Evolutionary conservation across 345 rosid genomes (phyloP).

Genomic region (Aquilaria malaccensis): DNA sequence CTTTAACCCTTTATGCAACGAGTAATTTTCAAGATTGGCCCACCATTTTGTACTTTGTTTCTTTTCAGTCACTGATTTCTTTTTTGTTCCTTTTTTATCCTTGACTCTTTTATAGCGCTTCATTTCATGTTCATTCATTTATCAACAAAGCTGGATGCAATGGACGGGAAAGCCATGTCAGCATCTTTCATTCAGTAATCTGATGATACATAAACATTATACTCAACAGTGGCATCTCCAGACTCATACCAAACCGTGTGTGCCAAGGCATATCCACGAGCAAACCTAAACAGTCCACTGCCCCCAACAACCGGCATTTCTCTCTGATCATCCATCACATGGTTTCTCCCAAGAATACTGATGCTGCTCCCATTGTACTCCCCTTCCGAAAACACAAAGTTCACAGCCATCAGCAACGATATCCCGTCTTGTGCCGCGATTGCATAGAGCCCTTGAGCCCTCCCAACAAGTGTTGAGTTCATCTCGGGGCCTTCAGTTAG

Average conservation of each 20-base stretch:
- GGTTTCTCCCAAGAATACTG: constrained; percentile 28
- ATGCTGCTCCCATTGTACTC: constrained; percentile 34
- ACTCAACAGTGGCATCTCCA: constrained; percentile 36
- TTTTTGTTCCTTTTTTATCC: no score
- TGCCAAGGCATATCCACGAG: constrained; percentile 32
- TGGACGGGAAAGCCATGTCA: background rate
- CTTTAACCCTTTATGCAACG: no score
- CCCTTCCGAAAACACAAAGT: constrained; percentile 29
- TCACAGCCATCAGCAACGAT: constrained; percentile 26
- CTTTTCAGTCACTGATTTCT: no score
- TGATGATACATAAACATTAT: constrained; percentile 26
- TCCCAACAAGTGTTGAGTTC: constrained; percentile 30
- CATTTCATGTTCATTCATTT: no score
- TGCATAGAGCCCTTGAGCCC: constrained; percentile 28
- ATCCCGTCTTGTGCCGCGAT: constrained; percentile 20
- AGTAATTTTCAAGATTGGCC: no score
- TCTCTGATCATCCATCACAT: constrained; percentile 19
- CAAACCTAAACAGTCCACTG: constrained; percentile 33
- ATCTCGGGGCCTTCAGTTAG: constrained; percentile 28
- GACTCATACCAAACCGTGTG: constrained; percentile 19
- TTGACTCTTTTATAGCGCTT: no score
- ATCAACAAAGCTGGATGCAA: no score
- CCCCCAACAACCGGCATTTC: constrained; percentile 44
- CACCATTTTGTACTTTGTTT: no score
- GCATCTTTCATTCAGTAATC: constrained; percentile 13